phyloP scores from a whole-genome alignment of 768 basidiomycete genomes.

The Clavaria fumosa region DNA sequence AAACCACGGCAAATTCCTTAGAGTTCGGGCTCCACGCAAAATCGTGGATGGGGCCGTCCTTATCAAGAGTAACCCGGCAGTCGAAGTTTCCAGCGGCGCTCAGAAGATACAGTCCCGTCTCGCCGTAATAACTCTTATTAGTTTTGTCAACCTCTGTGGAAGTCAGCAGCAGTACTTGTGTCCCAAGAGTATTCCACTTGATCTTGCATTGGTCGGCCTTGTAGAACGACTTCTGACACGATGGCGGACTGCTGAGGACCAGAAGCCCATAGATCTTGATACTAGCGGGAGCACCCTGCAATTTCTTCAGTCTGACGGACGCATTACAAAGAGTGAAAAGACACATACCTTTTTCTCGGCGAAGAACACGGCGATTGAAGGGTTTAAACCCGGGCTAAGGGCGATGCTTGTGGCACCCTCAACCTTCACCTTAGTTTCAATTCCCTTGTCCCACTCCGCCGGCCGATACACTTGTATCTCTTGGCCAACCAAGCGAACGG shows the following conservation, averaged over 20 bases:
- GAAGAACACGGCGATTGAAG: constrained; percentile 81
- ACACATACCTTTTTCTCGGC: constrained; percentile 76
- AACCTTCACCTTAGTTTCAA: constrained; percentile 67
- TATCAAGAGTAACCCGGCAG: constrained; percentile 76
- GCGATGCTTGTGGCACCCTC: constrained; percentile 69
- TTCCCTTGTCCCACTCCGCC: constrained; percentile 62
- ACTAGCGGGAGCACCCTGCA: constrained; percentile 72
- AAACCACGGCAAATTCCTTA: constrained; percentile 92
- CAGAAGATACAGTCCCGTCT: constrained; percentile 88
- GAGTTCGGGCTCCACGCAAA: constrained; percentile 93
- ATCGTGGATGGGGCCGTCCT: constrained; percentile 96
- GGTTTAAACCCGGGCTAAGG: constrained; percentile 74
- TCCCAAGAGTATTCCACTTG: constrained; percentile 94
- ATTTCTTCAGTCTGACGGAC: not conserved
- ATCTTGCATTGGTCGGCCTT: constrained; percentile 87
- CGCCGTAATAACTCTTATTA: constrained; percentile 97
- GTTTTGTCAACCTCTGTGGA: constrained; percentile 96
- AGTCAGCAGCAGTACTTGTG: constrained; percentile 79
- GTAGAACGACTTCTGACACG: constrained; percentile 85
- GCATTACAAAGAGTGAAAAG: not conserved
- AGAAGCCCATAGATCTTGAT: constrained; percentile 73
- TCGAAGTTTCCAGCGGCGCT: constrained; percentile 90
- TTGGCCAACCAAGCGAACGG: constrained; percentile 59
- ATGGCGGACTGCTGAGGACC: constrained; percentile 42
- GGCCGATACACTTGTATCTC: constrained; percentile 80